Evolutionary conservation across 192 early-diverging fungal genomes (phyloP), one percentile per base, ranked within the genome.

Genomic region (Podila epigama): DNA sequence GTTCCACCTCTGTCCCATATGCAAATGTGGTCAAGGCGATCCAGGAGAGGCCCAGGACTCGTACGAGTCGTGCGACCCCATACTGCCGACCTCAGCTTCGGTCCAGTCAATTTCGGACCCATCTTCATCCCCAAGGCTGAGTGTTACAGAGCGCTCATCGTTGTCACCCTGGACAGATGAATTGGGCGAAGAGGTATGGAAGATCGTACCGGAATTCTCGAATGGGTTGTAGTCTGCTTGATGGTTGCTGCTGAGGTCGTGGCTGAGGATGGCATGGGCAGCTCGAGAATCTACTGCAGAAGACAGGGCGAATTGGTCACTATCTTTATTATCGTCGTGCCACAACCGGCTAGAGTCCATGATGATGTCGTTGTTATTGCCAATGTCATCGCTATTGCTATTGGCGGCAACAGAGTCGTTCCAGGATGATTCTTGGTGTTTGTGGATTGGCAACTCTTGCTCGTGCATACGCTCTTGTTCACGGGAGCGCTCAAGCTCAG

Each of bases 71-170:
- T 68, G 60, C 20, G 70, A 75, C 18, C 53, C 73, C n/a, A 68
- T 41, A 48, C 73, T 77, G 16, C 66, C 66, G 51, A 68, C 40
- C 51, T 77, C 73, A 4, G 73, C 73, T 34, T 77, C 73, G 25
- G 73, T 77, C 73, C 73, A 77, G 36, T 77, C 42, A 36, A 66
- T 10, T 4, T 75, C 70, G 33, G 65, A 63, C 22, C 48, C 61
- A 1, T 62, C 64, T 25, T 63, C 66, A 34, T 75, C 60, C 29
- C 58, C 70, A 29, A 63, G 55, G 22, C n/a, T n/a, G n/a, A n/a
- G n/a, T n/a, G 73, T 77, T 18, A 60, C 48, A 16, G 73, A 77
- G n/a, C 61, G 59, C 10, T 77, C 66, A 7, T 58, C 51, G 22
- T 52, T 28, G 18, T 32, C 29, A 0, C 55, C 66, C 7, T 67